Conservation (phyloP, 768 basidiomycete genomes). For the Tulasnella sp. region DNA sequence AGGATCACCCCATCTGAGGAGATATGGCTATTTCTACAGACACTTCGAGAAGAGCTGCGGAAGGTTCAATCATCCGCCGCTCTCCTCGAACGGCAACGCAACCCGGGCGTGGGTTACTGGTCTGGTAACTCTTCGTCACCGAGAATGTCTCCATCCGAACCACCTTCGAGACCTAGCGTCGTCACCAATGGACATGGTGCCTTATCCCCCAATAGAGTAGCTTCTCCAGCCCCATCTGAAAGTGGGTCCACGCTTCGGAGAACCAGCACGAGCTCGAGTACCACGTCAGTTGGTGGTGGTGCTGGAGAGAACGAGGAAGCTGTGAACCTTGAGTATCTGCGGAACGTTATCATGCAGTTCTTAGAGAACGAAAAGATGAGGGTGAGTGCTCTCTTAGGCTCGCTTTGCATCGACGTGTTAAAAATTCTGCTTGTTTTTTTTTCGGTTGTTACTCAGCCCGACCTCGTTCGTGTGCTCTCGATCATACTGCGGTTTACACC, state of each 20-base stretch:
- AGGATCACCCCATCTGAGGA: neutral
- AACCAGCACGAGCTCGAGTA: neutral
- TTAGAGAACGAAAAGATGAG: constrained; percentile 98
- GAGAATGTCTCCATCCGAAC: constrained; percentile 20
- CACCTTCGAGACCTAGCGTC: neutral
- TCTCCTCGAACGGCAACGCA: constrained; percentile 77
- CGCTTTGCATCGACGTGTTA: constrained; percentile 14
- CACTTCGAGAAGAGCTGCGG: constrained; percentile 82
- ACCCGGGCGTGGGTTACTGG: constrained; percentile 95
- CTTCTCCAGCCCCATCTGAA: constrained; percentile 8
- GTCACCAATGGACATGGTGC: neutral
- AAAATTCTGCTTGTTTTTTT: too few species aligned
- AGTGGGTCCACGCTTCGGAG: neutral
- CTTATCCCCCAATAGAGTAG: neutral
- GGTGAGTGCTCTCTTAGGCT: constrained; percentile 38
- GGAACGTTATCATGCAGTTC: constrained; percentile 95
- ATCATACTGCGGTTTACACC: constrained; percentile 92
- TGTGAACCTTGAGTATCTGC: constrained; percentile 87
- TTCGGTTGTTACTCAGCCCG: constrained; percentile 45
- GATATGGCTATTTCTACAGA: constrained; percentile 34
- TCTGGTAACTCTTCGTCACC: constrained; percentile 28
- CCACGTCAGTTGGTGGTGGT: neutral
- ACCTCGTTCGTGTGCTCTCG: constrained; percentile 81
- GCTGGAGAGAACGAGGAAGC: constrained; percentile 61
- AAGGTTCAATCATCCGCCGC: constrained; percentile 93